Conservation (phyloP, 2,329 filamentous ascomycete species). For the Verticillium klebahnii region DNA sequence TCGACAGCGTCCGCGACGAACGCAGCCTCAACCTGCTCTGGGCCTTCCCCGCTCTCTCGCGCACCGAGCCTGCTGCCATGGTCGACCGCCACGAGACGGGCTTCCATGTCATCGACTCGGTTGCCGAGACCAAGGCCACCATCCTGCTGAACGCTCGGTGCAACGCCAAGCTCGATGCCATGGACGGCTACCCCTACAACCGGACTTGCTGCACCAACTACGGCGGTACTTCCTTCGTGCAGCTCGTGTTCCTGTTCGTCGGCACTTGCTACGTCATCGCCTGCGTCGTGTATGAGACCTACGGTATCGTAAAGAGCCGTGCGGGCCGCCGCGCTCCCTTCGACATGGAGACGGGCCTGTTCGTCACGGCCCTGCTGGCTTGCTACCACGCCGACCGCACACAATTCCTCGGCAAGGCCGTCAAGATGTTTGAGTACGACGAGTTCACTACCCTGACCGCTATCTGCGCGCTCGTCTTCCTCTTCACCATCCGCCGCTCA, state of each 20-base stretch:
- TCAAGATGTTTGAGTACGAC: constrained; percentile 15
- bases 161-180: constrained; percentile 30
- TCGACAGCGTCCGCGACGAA: constrained; percentile 8
- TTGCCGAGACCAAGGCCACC: constrained; percentile 37
- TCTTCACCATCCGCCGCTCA: constrained; percentile 12
- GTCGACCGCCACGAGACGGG: constrained; percentile 35
- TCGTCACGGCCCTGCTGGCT: constrained; percentile 14
- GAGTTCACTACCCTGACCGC: constrained; percentile 14
- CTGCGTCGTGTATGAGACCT: constrained; percentile 2
- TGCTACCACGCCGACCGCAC: constrained; percentile 23
- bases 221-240: constrained; percentile 12
- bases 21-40: constrained; percentile 15
- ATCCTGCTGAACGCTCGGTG: constrained; percentile 51
- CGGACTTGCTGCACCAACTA: constrained; percentile 49
- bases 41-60: constrained; percentile 13
- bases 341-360: constrained; percentile 16
- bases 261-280: background rate
- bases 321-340: constrained; percentile 7
- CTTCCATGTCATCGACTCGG: constrained; percentile 35
- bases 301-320: background rate
- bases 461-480: constrained; percentile 7
- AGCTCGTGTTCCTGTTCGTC: constrained; percentile 14
- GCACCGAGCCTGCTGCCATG: background rate
- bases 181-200: constrained; percentile 33
- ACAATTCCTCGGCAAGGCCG: constrained; percentile 20